A percentile compares a stretch with the other conserved stretches of the same genome.
Evolutionary conservation across 2,329 filamentous ascomycete species (phyloP).

Genomic region (Dactylellina leptospora): DNA sequence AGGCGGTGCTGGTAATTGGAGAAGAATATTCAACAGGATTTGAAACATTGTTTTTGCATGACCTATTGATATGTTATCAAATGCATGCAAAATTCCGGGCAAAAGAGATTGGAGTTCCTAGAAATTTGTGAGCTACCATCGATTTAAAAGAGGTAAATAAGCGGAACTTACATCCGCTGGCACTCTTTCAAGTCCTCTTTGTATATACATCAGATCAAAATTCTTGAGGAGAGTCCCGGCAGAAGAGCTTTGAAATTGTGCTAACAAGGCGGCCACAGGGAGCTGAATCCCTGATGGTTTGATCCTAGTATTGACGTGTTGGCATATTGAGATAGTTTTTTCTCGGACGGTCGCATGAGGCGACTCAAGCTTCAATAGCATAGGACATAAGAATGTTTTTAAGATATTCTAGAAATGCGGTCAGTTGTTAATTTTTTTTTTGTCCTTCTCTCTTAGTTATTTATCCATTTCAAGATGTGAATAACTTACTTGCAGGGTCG

Average conservation of each 20-base stretch:
- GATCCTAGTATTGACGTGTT: conserved; percentile 72
- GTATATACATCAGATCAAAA: conserved; percentile 87
- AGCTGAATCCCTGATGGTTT: conserved; percentile 62
- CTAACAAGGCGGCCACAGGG: conserved; percentile 82
- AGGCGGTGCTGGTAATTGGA: conserved; percentile 37
- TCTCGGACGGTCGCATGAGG: conserved; percentile 80
- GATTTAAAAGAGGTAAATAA: background rate
- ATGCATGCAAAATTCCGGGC: conserved; percentile 39
- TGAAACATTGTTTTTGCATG: conserved; percentile 50
- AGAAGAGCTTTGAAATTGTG: conserved; percentile 84
- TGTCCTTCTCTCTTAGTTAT: no score
- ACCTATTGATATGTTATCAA: conserved; percentile 36
- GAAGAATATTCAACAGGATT: conserved; percentile 39
- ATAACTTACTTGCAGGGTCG: conserved; percentile 69
- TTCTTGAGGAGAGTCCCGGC: conserved; percentile 75
- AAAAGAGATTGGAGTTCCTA: conserved; percentile 45
- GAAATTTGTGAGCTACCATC: background rate
- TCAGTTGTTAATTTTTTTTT: no score
- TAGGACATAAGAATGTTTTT: conserved; percentile 78
- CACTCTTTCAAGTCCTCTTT: conserved; percentile 77
- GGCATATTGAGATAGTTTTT: conserved; percentile 75
- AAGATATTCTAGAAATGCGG: conserved; percentile 72
- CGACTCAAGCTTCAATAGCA: conserved; percentile 86
- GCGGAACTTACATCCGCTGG: conserved; percentile 61
- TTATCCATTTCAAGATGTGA: no score